Conservation (phyloP, 148 eudicot genomes). For the Rhododendron vialii region DNA sequence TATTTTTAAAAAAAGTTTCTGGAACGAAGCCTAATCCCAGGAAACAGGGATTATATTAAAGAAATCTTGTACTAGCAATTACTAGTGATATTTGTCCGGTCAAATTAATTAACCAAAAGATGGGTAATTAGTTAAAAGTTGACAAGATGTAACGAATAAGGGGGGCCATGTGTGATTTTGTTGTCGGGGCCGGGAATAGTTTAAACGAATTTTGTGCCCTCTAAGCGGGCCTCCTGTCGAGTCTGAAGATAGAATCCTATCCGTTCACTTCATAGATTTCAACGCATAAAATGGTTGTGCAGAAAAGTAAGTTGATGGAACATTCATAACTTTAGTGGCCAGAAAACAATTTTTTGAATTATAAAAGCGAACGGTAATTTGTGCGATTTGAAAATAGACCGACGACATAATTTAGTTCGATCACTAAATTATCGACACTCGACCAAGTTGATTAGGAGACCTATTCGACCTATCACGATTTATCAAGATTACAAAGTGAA, state of each 20-base stretch:
- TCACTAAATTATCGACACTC: too few species aligned
- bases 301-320: too few species aligned
- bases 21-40: not conserved
- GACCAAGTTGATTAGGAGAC: not conserved
- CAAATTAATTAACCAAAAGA: not conserved
- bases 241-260: not conserved
- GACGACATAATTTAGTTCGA: too few species aligned
- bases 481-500: not conserved
- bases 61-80: not conserved
- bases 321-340: too few species aligned
- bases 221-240: not conserved
- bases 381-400: too few species aligned
- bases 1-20: too few species aligned
- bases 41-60: not conserved
- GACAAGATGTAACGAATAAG: not conserved
- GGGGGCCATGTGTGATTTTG: not conserved
- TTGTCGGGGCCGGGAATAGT: not conserved
- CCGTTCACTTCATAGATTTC: not conserved
- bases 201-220: not conserved
- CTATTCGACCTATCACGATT: not conserved
- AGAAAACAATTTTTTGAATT: too few species aligned
- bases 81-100: not conserved
- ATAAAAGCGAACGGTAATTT: too few species aligned
- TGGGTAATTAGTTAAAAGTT: not conserved
- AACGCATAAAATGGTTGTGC: not conserved